Evolutionary conservation across 2,329 filamentous ascomycete genomes (phyloP).

Genomic region (Keithomyces neogunnii): DNA sequence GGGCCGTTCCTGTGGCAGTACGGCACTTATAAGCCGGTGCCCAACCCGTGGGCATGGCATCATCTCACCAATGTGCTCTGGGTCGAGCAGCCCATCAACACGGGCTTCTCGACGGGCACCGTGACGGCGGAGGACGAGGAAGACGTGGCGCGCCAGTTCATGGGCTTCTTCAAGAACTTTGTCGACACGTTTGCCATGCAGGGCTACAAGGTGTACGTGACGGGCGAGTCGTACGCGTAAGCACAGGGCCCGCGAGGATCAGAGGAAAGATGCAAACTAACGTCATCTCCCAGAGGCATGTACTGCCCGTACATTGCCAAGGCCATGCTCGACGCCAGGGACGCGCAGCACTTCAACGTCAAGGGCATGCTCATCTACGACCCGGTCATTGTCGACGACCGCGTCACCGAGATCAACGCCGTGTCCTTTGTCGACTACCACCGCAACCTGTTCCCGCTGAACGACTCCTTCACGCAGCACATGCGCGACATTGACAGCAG

Average conservation of each 20-base stretch:
- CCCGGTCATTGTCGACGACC: slow-evolving; percentile 47
- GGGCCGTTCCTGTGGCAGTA: slow-evolving; percentile 65
- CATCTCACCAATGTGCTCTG: slow-evolving; percentile 47
- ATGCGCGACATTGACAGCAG: slow-evolving; percentile 23
- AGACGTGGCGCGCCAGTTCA: slow-evolving; percentile 60
- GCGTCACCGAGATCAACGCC: slow-evolving; percentile 34
- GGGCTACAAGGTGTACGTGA: slow-evolving; percentile 61
- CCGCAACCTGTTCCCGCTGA: slow-evolving; percentile 49
- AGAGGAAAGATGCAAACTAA: neutral
- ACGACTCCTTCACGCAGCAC: slow-evolving; percentile 21
- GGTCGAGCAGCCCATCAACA: slow-evolving; percentile 60
- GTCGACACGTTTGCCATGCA: slow-evolving; percentile 59
- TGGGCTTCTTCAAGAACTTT: slow-evolving; percentile 74
- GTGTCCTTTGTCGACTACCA: slow-evolving; percentile 52
- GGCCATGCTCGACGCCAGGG: slow-evolving; percentile 56
- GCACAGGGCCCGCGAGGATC: neutral
- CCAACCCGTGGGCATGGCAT: slow-evolving; percentile 62
- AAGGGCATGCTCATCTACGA: slow-evolving; percentile 63
- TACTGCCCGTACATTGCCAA: slow-evolving; percentile 62
- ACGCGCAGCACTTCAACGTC: slow-evolving; percentile 58
- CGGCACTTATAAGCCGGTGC: slow-evolving; percentile 57
- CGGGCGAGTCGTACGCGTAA: slow-evolving; percentile 57
- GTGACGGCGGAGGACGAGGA: slow-evolving; percentile 56
- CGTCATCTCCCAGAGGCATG: slow-evolving; percentile 28
- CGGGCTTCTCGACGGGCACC: slow-evolving; percentile 60